Evolutionary conservation across 2,329 filamentous ascomycete species (phyloP).

Genomic region (Cladobotryum mycophilum): DNA sequence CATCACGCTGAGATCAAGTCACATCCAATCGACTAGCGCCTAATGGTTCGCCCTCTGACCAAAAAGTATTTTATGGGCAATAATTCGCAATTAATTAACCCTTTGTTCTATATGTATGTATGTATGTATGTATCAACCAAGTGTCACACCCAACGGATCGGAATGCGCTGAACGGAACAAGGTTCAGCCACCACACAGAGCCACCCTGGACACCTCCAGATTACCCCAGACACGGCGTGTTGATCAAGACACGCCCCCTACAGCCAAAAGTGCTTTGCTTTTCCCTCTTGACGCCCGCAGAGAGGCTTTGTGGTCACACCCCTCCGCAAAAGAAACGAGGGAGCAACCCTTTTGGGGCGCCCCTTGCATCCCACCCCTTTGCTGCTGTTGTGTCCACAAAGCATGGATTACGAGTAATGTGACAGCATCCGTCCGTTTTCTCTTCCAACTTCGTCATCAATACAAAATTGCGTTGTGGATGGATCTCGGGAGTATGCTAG

Average conservation of each 20-base stretch:
- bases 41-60: not conserved
- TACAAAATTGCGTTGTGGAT: not conserved
- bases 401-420: not conserved
- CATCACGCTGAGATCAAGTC: not conserved
- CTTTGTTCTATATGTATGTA: not conserved
- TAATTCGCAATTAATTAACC: not conserved
- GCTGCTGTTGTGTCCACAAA: too few species aligned
- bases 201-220: conserved; percentile 14
- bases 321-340: not conserved
- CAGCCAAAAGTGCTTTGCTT: not conserved
- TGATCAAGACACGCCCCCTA: not conserved
- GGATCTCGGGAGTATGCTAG: not conserved
- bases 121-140: too few species aligned
- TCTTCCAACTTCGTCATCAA: not conserved
- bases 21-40: not conserved
- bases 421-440: not conserved
- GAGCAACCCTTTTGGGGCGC: not conserved
- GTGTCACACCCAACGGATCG: conserved; percentile 15
- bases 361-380: not conserved
- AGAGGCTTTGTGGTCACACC: not conserved
- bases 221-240: not conserved
- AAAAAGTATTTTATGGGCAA: not conserved
- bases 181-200: conserved; percentile 19
- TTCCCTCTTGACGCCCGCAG: not conserved
- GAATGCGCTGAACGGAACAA: conserved; percentile 20